These are phyloP conservation scores for Chrysochromulina tobinii DNA, from an alignment of 78 protist species.

Conservation along the genomic window DNA sequence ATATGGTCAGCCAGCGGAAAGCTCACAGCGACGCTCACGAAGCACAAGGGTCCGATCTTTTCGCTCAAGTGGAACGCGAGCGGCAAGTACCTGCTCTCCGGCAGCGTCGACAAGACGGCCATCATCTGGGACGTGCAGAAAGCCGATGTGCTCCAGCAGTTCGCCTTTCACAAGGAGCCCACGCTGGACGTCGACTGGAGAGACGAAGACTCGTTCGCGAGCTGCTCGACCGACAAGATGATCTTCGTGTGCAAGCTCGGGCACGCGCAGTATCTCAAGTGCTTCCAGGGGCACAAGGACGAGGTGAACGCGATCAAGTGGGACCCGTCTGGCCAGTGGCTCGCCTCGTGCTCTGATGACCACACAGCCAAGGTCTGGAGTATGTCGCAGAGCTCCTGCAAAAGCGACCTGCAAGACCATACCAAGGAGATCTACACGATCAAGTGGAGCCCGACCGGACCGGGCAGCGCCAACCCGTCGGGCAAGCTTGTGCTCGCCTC, in stretches of 20 bases:
- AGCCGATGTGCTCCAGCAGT: slow-evolving; percentile 69
- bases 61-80: slow-evolving; percentile 87
- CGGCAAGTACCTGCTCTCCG: slow-evolving; percentile 80
- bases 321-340: slow-evolving; percentile 84
- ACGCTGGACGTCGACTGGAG: slow-evolving; percentile 94
- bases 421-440: slow-evolving; percentile 83
- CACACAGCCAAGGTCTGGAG: slow-evolving; percentile 79
- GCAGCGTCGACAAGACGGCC: slow-evolving; percentile 85
- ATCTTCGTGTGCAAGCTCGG: slow-evolving; percentile 42
- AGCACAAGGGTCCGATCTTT: slow-evolving; percentile 88
- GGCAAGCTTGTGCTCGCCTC: not conserved
- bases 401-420: slow-evolving; percentile 65
- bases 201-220: slow-evolving; percentile 48
- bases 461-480: slow-evolving; percentile 58
- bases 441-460: slow-evolving; percentile 56
- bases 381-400: not conserved
- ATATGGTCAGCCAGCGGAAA: slow-evolving; percentile 56
- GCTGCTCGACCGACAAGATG: slow-evolving; percentile 50
- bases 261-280: not conserved
- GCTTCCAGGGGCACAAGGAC: slow-evolving; percentile 41
- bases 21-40: slow-evolving; percentile 51
- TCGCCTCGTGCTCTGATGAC: slow-evolving; percentile 95
- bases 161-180: slow-evolving; percentile 83
- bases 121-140: slow-evolving; percentile 88
- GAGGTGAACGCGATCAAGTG: slow-evolving; percentile 90